phyloP scores from a whole-genome alignment of 2,329 filamentous ascomycete species.

The Coniochaeta sp. region DNA sequence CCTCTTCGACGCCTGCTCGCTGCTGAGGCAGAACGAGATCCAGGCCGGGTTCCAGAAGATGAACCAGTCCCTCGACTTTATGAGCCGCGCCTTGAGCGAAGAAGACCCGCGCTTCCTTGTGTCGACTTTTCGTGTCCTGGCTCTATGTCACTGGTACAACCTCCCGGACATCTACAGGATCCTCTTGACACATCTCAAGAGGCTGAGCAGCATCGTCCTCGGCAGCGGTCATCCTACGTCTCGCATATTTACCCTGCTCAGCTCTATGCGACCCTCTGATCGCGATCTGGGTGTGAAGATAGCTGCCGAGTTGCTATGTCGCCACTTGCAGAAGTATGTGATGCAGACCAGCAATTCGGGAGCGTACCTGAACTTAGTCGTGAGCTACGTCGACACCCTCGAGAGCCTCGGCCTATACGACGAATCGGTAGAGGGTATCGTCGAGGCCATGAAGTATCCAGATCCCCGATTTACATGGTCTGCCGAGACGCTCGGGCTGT shows the following conservation, averaged over 20 bases:
- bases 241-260: background rate
- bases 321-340: background rate
- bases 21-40: background rate
- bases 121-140: background rate
- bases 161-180: background rate
- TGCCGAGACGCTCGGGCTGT: background rate
- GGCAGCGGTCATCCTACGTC: background rate
- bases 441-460: background rate
- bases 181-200: background rate
- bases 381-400: constrained; percentile 1
- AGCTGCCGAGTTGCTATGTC: background rate
- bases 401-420: background rate
- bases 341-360: background rate
- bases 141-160: constrained; percentile 1
- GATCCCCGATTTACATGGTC: background rate
- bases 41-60: background rate
- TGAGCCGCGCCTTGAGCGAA: background rate
- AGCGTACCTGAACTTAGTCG: background rate
- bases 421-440: background rate
- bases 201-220: background rate
- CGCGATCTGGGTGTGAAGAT: background rate
- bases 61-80: background rate
- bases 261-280: background rate
- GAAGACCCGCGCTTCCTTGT: background rate
- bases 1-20: background rate